Base-by-base conservation (phyloP, 2,329 filamentous ascomycete species). In the Stemphylium beticola region DNA sequence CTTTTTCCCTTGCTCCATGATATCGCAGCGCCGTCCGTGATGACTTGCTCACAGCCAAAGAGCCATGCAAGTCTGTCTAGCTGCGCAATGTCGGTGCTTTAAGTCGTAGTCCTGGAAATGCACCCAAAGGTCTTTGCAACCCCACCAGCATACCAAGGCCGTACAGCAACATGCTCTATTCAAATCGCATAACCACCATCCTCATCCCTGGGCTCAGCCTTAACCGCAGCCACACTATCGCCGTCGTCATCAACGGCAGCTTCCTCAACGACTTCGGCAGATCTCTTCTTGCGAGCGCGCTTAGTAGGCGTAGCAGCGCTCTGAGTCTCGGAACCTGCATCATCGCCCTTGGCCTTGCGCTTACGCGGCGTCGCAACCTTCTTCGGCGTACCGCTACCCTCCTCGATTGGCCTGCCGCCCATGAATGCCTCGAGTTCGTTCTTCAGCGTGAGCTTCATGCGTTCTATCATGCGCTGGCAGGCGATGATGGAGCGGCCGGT, bases 401-500 rank as follows among this genome's bases (percentile, higher is more conserved):
- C 33, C 29, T 33, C 12, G 12, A 9, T 48, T 14, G 12, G 49
- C 14, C 22, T 42, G 36, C 57, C 39, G 9, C 53, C 49, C 14
- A 60, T 63, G 3, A 70, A 51, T 2, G 45, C 51, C 1, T 39
- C 58, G 4, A 71, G 31, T 10, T 67, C 65, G 11, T 29, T 42
- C 37, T 67, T 66, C 44, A 60, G 29, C 2, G 55, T 54, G 10
- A 7, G 46, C 37, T 61, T 64, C n/a, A 69, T 55, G 1, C 66
- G 64, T 0, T 52, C 46, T 9, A 64, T 26, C 61, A 67, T 67
- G 44, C 46, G 53, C 36, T 61, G 52, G 46, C 64, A 69, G 5
- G 65, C 67, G 10, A 57, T 58, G 4, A 45, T 17, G 31, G 59
- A 54, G 24, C 60, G 60, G 7, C 60, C 59, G 7, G 31, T 31